These are phyloP conservation scores for Arthrinium phaeospermum DNA, from an alignment of 2,329 filamentous ascomycete species.

Conservation along the genomic window DNA sequence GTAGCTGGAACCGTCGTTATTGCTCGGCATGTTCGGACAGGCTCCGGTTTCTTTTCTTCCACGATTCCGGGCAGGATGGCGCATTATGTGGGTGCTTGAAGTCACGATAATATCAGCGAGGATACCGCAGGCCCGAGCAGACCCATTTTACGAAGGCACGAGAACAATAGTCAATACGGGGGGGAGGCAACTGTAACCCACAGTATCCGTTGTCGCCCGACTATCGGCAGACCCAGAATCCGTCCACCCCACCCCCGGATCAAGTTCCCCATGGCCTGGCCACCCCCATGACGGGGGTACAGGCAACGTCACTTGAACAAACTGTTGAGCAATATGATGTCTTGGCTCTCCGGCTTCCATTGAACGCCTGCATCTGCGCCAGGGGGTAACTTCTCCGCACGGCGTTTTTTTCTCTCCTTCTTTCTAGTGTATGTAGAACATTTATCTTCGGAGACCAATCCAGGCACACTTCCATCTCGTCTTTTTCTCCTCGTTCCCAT, in stretches of 20 bases:
- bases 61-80: not conserved
- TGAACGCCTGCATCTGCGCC: not conserved
- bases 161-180: constrained; percentile 15
- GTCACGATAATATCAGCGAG: not conserved
- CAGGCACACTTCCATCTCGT: not conserved
- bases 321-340: constrained; percentile 12
- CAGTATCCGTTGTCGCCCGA: not conserved
- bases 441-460: constrained; percentile 11
- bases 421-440: not conserved
- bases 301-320: not conserved
- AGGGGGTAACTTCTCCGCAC: not conserved
- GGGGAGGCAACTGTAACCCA: not conserved
- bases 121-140: not conserved
- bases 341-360: not conserved
- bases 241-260: constrained; percentile 7
- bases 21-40: not conserved
- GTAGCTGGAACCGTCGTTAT: not conserved
- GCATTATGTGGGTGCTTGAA: not conserved
- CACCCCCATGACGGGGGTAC: not conserved
- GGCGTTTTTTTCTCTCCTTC: not conserved
- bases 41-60: not conserved
- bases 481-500: constrained; percentile 1
- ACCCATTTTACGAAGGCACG: constrained; percentile 1
- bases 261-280: not conserved
- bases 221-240: not conserved